Evolutionary conservation across 2,329 filamentous ascomycete species (phyloP), one percentile per base, ranked within the genome.

Genomic region (Microsporum audouinii): DNA sequence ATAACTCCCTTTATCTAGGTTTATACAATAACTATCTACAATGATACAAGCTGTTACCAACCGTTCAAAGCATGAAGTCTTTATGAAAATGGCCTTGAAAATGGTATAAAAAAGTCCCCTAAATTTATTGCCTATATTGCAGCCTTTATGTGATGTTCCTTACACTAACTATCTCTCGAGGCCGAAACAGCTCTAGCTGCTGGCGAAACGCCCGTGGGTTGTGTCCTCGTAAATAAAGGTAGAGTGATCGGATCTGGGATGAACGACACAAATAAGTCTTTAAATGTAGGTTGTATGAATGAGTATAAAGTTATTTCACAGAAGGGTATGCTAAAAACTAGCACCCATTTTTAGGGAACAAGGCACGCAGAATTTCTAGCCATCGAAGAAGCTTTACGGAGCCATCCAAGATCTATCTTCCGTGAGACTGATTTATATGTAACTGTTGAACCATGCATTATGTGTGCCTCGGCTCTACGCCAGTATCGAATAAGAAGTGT

Each of bases 401-500:
- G 80, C 59, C 82, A 94, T 66, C 81, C 87, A 59, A 81, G 84
- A 38, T 81, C 80, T 10, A 83, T 92, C 64, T 79, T 97, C 66
- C 79, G 78, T 43, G 83, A 91, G 65, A 88, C 85, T 7, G 85
- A 88, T 69, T 83, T 99, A 58, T 99, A 99, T 74, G 94, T 99
- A 57, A 99, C 94, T 0, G 92, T 99, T 60, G 95, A 99, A 76
- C 94, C 94, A 3, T 99, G 94, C 73, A 90, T 99, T 77, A 99
- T 99, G 94, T 99, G 94, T 72, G 94, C 94, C 10, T 95, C 91
- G 5, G 84, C 95, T 59, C 81, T 99, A 58, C 85, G 91, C 58
- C 95, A 99, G 74, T 87, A 95, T 65, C 84, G 85, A 12, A 91
- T 99, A 73, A 84, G 88, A 64, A 88, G 87, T 66, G 94, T 99